Percentiles rank a stretch among this genome's conserved stretches.
Conservation (phyloP, 2,329 filamentous ascomycete genomes). For the Paecilomyces niveus region DNA sequence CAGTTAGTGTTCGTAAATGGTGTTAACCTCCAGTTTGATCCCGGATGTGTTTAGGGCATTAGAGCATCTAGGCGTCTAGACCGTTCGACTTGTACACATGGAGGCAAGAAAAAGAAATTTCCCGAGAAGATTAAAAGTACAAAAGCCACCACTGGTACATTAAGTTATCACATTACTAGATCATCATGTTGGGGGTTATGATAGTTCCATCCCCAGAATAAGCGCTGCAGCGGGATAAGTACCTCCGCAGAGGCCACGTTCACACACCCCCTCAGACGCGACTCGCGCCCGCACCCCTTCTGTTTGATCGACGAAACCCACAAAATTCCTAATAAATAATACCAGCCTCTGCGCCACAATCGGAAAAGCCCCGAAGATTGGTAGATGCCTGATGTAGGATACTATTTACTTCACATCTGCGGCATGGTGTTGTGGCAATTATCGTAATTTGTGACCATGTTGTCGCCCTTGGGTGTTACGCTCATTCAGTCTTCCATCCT, state of each 20-base stretch:
- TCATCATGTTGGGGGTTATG: background rate
- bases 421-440: background rate
- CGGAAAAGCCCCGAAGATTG: background rate
- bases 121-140: too few relatives aligned
- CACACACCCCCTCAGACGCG: background rate
- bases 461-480: constrained; percentile 25
- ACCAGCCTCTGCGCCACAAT: background rate
- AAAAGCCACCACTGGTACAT: too few relatives aligned
- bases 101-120: background rate
- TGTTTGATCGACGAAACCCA: background rate
- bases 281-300: background rate
- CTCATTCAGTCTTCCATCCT: constrained; percentile 30
- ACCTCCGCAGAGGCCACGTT: background rate
- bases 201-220: background rate
- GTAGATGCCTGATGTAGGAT: background rate
- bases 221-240: background rate
- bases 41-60: too few relatives aligned
- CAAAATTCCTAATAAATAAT: background rate
- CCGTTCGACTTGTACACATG: too few relatives aligned
- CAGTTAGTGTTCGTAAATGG: too few relatives aligned
- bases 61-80: too few relatives aligned
- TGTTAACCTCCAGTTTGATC: too few relatives aligned
- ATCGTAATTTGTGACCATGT: constrained; percentile 3
- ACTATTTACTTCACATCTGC: background rate
- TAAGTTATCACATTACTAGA: background rate